These are phyloP conservation scores for Paratinospora sagittata DNA, from an alignment of 164 flowering plant genomes.

Conservation along the genomic window DNA sequence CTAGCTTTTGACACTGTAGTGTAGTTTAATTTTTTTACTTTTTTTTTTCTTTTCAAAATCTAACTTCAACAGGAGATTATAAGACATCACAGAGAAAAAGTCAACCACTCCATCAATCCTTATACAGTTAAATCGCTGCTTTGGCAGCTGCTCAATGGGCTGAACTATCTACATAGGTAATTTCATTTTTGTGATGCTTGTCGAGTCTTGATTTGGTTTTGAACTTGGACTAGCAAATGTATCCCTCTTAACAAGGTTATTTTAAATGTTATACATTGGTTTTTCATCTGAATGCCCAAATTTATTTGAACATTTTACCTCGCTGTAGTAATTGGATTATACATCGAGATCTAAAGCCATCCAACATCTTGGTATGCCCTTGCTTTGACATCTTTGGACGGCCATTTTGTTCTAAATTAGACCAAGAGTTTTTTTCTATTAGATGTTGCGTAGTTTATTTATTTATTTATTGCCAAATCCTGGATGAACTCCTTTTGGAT, in stretches of 20 bases:
- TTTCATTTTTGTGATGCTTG: conserved; percentile 2
- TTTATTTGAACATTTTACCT: conserved; percentile 6
- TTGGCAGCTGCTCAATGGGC: conserved; percentile 98
- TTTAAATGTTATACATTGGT: neutral
- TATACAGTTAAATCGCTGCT: conserved; percentile 89
- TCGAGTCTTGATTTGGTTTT: neutral
- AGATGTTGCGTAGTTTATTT: neutral
- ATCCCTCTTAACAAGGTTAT: neutral
- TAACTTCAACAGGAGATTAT: conserved; percentile 65
- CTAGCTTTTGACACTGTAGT: neutral
- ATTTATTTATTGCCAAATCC: neutral
- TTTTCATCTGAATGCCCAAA: neutral
- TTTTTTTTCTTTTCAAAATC: conserved; percentile 5
- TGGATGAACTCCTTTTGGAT: neutral
- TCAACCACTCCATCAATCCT: conserved; percentile 59
- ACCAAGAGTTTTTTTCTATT: neutral
- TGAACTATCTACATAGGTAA: conserved; percentile 91
- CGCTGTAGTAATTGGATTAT: conserved; percentile 90
- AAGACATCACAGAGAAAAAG: conserved; percentile 93
- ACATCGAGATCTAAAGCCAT: conserved; percentile 96
- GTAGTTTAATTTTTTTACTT: neutral
- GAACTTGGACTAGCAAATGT: neutral
- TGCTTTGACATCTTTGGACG: conserved; percentile 6
- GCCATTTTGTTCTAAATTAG: neutral
- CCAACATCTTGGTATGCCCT: conserved; percentile 73